phyloP scores from a whole-genome alignment of 192 early-diverging fungal genomes.

The Hyaloraphidium curvatum region DNA sequence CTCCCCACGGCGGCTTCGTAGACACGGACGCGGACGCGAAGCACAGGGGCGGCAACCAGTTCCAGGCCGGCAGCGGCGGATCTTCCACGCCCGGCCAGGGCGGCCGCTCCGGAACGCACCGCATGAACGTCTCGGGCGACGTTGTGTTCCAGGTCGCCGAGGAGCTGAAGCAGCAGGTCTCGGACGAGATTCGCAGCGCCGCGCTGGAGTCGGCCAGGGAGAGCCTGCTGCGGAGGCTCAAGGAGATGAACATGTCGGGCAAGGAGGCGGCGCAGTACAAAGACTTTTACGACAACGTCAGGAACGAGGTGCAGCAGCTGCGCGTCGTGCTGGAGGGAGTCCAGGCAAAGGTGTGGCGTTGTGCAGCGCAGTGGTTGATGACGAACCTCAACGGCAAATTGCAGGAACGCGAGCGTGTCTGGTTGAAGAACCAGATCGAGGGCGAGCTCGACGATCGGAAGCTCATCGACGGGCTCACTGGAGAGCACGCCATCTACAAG shows the following conservation, averaged over 20 bases:
- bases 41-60: slow-evolving; percentile 22
- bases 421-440: slow-evolving; percentile 60
- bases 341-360: slow-evolving; percentile 51
- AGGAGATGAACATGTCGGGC: slow-evolving; percentile 49
- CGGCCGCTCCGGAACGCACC: slow-evolving; percentile 22
- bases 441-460: slow-evolving; percentile 67
- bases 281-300: slow-evolving; percentile 24
- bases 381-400: too few species aligned
- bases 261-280: slow-evolving; percentile 25
- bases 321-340: slow-evolving; percentile 53
- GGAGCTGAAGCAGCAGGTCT: background rate
- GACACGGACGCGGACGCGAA: too few species aligned
- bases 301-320: slow-evolving; percentile 53
- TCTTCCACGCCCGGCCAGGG: slow-evolving; percentile 25
- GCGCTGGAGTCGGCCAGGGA: slow-evolving; percentile 39
- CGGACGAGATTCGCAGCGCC: background rate
- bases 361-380: too few species aligned
- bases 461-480: slow-evolving; percentile 53
- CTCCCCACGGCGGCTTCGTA: too few species aligned
- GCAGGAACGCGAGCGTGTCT: slow-evolving; percentile 64
- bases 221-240: slow-evolving; percentile 42
- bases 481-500: slow-evolving; percentile 60
- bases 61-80: slow-evolving; percentile 25
- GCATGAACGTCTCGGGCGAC: slow-evolving; percentile 18
- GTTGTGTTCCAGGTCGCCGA: slow-evolving; percentile 21